Base-by-base conservation (phyloP, 140 eudicot genomes). In the Senecio squalidus region DNA sequence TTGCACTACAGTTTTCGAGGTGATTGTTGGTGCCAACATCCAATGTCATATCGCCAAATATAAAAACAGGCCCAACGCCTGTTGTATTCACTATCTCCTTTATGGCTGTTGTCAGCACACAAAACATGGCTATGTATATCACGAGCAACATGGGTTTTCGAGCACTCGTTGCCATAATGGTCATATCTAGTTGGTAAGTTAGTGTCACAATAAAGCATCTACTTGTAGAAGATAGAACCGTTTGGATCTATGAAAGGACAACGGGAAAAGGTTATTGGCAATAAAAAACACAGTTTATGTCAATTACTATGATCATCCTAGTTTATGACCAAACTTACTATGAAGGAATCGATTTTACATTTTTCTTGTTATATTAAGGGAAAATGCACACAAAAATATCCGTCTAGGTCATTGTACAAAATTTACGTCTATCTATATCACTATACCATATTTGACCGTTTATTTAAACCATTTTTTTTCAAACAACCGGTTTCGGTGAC, bases 1-100 rank as follows among this genome's bases (percentile, higher is more conserved):
- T 73, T 16, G 83, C 67, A 2, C 22, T 36, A 47, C 77, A 41
- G 18, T 56, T 48, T 2, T 59, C 9, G 1, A 80, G 22, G 58
- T 16, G 38, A 60, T 49, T 76, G 68, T 80, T 80, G 43, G 87
- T 80, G 21, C 87, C 87, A 10, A 76, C 83, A 68, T 80, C 87
- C 24, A 65, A 33, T 0, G 80, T 76, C 13, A 83, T 76, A 52
- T 80, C 87, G 4, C 87, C 87, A 34, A 80, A 77, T 58, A 80
- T 50, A 38, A 63, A 80, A 1, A 76, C 21, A 0, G 79, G 70
- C 24, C n/a, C 40, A 2, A 6, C 7, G 57, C n/a, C n/a, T n/a
- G 47, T 29, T 14, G 9, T 33, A 60, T 6, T 38, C 29, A 2
- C 0, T 27, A 15, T 24, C 16, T 16, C 7, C 27, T 52, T 61